Conservation (phyloP, 2,329 filamentous ascomycete species). For the Penicillium concentricum region DNA sequence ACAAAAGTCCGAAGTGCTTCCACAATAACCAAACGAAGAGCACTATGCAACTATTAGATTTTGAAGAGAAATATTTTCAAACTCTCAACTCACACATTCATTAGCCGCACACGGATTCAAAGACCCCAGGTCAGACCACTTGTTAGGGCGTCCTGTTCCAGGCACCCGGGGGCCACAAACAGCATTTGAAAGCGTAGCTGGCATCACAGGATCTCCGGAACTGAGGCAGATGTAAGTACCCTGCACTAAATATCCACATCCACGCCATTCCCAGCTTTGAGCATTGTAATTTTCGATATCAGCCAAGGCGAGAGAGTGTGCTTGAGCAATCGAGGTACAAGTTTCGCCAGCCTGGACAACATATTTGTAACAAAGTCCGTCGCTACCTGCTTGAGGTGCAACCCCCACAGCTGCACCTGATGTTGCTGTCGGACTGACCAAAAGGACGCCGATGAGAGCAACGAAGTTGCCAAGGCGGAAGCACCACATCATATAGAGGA, state of each 20-base stretch:
- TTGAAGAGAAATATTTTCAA: background rate
- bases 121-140: conserved; percentile 23
- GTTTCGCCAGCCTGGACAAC: conserved; percentile 34
- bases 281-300: conserved; percentile 46
- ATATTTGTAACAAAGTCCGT: conserved; percentile 37
- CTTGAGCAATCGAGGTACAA: conserved; percentile 37
- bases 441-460: background rate
- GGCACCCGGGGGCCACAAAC: conserved; percentile 49
- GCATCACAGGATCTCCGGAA: conserved; percentile 42
- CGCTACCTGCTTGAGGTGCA: background rate
- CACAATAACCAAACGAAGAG: background rate
- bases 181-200: conserved; percentile 38
- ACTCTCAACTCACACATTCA: conserved; percentile 10
- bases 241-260: conserved; percentile 37
- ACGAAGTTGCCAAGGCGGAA: background rate
- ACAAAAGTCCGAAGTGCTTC: background rate
- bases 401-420: background rate
- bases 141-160: conserved; percentile 36
- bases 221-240: conserved; percentile 43
- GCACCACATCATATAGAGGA: background rate
- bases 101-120: conserved; percentile 9
- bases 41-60: conserved; percentile 1
- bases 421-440: background rate
- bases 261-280: conserved; percentile 46
- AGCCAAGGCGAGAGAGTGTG: conserved; percentile 36